A percentile compares a stretch with the other conserved stretches of the same genome.
Conservation (phyloP, 179 eudicot species). For the Spinacia oleracea region DNA sequence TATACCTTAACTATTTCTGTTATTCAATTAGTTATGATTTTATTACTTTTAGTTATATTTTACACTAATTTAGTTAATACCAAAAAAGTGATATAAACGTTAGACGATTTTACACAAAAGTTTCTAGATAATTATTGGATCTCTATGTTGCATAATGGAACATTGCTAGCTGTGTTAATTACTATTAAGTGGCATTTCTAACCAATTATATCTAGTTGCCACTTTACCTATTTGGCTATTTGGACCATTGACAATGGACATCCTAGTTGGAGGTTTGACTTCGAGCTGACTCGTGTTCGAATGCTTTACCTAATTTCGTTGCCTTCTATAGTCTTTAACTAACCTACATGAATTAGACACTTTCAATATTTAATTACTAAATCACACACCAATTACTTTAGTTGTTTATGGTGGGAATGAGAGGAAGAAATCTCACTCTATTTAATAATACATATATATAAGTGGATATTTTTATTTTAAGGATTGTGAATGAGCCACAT, state of each 20-base stretch:
- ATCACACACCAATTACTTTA: background rate
- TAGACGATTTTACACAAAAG: too few species aligned
- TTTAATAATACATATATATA: too few species aligned
- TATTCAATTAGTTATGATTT: too few species aligned
- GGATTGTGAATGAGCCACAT: too few species aligned
- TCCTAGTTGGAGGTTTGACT: constrained; percentile 27
- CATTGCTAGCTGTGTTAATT: background rate
- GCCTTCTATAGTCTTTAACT: constrained; percentile 21
- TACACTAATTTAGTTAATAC: too few species aligned
- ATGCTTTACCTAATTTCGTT: constrained; percentile 11
- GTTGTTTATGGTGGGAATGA: background rate
- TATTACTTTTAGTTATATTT: too few species aligned
- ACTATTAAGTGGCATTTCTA: background rate
- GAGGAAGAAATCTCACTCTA: background rate
- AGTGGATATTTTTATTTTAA: too few species aligned
- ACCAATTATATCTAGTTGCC: constrained; percentile 11
- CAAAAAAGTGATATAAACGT: too few species aligned
- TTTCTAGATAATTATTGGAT: background rate
- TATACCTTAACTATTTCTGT: too few species aligned
- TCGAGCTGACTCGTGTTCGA: constrained; percentile 27
- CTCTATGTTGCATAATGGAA: background rate
- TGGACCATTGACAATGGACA: constrained; percentile 2
- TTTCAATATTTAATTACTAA: constrained; percentile 2
- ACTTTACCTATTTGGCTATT: background rate
- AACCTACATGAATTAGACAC: constrained; percentile 26